A percentile compares a stretch with the other conserved stretches of the same genome.
Evolutionary conservation across 176 grass and related monocot genomes (phyloP).

Genomic region (Cenchrus americanus): DNA sequence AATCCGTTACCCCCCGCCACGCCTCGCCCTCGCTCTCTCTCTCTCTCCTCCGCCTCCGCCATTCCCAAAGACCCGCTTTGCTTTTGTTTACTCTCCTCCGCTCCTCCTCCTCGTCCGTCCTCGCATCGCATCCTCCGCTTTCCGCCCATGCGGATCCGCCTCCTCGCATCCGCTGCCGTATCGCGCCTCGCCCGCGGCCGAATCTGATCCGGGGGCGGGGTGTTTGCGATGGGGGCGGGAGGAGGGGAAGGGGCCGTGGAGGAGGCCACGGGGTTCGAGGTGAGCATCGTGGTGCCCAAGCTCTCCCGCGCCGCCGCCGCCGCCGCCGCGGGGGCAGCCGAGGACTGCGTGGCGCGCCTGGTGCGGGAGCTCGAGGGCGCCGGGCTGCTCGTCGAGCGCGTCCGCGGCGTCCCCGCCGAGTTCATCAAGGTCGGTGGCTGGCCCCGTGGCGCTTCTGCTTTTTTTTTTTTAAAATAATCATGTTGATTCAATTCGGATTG

Average conservation of each 20-base stretch:
- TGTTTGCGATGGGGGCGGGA: slow-evolving; percentile 24
- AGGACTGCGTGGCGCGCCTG: slow-evolving; percentile 68
- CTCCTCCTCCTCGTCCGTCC: not conserved
- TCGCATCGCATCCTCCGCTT: slow-evolving; percentile 33
- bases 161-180: slow-evolving; percentile 32
- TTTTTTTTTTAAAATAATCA: not conserved
- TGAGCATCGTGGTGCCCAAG: slow-evolving; percentile 81
- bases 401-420: slow-evolving; percentile 77
- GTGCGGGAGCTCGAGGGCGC: slow-evolving; percentile 62
- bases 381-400: slow-evolving; percentile 75
- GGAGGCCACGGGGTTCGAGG: slow-evolving; percentile 74
- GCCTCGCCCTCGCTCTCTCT: not conserved
- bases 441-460: not conserved
- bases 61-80: slow-evolving; percentile 34
- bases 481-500: not conserved
- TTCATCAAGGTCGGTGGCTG: slow-evolving; percentile 74
- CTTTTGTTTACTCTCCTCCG: not conserved
- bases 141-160: slow-evolving; percentile 47
- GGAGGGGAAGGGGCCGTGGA: slow-evolving; percentile 23
- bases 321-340: not conserved
- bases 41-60: slow-evolving; percentile 17
- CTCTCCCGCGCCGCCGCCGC: slow-evolving; percentile 43
- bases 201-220: slow-evolving; percentile 22
- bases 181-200: not conserved
- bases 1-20: slow-evolving; percentile 44